Evolutionary conservation across 345 rosid species (phyloP).

Genomic region (Brassica nigra): DNA sequence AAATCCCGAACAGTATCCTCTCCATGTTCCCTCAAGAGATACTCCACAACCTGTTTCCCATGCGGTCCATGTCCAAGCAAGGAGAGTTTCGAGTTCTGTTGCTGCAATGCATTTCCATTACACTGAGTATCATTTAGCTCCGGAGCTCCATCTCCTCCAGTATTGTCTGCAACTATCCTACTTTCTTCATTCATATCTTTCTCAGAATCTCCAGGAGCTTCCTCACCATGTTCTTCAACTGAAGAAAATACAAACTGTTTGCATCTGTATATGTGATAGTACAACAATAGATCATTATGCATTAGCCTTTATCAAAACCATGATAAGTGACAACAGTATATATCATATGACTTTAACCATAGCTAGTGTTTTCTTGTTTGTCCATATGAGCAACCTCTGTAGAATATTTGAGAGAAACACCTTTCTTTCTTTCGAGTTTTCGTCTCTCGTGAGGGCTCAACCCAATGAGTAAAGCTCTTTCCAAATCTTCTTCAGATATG

Average conservation of each 20-base stretch:
- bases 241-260: conserved; percentile 6
- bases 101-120: conserved; percentile 40
- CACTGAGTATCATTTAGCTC: conserved; percentile 36
- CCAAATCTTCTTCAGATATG: conserved; percentile 76
- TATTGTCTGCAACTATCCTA: conserved; percentile 37
- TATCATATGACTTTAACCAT: conserved; percentile 18
- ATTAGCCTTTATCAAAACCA: conserved; percentile 19
- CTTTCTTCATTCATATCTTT: conserved; percentile 35
- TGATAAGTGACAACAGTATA: background rate
- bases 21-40: conserved; percentile 59
- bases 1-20: conserved; percentile 73
- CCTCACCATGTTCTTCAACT: conserved; percentile 24
- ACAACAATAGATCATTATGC: conserved; percentile 18
- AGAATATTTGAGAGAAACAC: conserved; percentile 48
- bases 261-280: conserved; percentile 19
- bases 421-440: conserved; percentile 67
- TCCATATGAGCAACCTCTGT: conserved; percentile 21
- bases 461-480: conserved; percentile 80
- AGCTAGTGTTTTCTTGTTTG: conserved; percentile 36
- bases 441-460: conserved; percentile 89
- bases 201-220: conserved; percentile 11
- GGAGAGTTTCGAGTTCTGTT: conserved; percentile 64
- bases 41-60: conserved; percentile 85
- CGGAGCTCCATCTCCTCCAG: conserved; percentile 37
- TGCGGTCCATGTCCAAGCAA: conserved; percentile 96